phyloP scores from a whole-genome alignment of 2,329 filamentous ascomycete genomes.

The Aciculosporium take region DNA sequence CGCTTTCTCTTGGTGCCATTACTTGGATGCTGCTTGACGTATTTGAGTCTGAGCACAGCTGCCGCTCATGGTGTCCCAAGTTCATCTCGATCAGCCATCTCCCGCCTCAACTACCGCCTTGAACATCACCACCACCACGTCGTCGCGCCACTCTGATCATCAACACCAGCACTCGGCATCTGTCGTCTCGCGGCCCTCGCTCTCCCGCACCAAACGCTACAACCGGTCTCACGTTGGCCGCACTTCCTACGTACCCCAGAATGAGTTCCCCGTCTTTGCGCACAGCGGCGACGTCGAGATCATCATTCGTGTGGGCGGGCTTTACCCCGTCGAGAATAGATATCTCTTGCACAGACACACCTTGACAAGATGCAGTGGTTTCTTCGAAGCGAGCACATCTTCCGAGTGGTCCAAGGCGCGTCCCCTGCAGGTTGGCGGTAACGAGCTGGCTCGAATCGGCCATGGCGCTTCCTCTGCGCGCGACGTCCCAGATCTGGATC shows the following conservation, averaged over 20 bases:
- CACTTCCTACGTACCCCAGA: conserved; percentile 54
- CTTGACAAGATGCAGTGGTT: conserved; percentile 77
- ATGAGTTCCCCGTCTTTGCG: conserved; percentile 85
- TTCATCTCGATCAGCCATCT: conserved; percentile 31
- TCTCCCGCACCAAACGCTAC: conserved; percentile 52
- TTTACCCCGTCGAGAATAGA: conserved; percentile 47
- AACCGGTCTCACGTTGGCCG: conserved; percentile 71
- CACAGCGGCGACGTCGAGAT: conserved; percentile 91
- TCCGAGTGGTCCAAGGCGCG: conserved; percentile 49
- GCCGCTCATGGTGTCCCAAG: conserved; percentile 47
- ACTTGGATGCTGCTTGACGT: neutral
- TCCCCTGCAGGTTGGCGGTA: conserved; percentile 17
- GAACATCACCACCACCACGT: conserved; percentile 2
- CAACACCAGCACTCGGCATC: conserved; percentile 18
- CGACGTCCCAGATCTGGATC: conserved; percentile 10
- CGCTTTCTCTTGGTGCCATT: neutral
- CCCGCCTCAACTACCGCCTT: conserved; percentile 4
- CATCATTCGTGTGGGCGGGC: conserved; percentile 46
- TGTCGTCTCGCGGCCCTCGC: conserved; percentile 48
- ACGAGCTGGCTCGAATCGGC: conserved; percentile 40
- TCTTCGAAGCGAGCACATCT: conserved; percentile 78
- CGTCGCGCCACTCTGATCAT: neutral
- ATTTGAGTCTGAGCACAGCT: conserved; percentile 1
- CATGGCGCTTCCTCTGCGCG: conserved; percentile 21
- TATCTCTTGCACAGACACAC: conserved; percentile 84